Evolutionary conservation across 129 eudicot species (phyloP), one percentile per base, ranked within the genome.

Genomic region (Saussurea involucrata): DNA sequence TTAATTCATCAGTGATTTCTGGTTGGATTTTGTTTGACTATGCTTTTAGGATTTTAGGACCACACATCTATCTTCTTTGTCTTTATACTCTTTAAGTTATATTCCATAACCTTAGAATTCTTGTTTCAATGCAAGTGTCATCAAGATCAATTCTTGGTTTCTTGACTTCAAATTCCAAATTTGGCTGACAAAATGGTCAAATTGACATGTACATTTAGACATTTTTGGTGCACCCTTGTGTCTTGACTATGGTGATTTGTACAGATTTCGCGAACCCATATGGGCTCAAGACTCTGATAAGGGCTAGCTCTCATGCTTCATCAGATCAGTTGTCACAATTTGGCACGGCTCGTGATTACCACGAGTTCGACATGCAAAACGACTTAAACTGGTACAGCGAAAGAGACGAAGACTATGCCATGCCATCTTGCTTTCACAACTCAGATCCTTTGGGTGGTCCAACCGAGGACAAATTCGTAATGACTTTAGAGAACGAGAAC

Each of bases 331-430:
- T 91, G 81, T 91, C 98, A 44, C 97, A 95, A 76, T 95, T 95
- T 29, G 99, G 92, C 4, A 95, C 99, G 1, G 99, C 99, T 25
- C 86, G 97, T 37, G 96, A 95, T 78, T 95, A 91, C 78, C 97
- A 84, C 44, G 99, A 95, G 61, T 92, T 95, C 67, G 97, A 95
- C 81, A 88, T 95, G 97, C 97, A 92, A 87, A 87, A 90, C 74
- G 97, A 92, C 84, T 55, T 86, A 25, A 81, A 36, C 24, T 92
- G 99, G 97, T 88, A 92, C 65, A 85, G 76, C 73, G 95, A 95
- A 73, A 92, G 85, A 61, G 97, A 95, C 11, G 95, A 95, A 29
- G 97, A 88, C 72, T 88, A 82, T 63, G 79, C 80, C 27, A 83
- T 89, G 93, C 89, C 89, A 36, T 85, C 96, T 70, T 67, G 66